Conservation (phyloP, 169 alveolate species). For the Eimeria praecox region DNA sequence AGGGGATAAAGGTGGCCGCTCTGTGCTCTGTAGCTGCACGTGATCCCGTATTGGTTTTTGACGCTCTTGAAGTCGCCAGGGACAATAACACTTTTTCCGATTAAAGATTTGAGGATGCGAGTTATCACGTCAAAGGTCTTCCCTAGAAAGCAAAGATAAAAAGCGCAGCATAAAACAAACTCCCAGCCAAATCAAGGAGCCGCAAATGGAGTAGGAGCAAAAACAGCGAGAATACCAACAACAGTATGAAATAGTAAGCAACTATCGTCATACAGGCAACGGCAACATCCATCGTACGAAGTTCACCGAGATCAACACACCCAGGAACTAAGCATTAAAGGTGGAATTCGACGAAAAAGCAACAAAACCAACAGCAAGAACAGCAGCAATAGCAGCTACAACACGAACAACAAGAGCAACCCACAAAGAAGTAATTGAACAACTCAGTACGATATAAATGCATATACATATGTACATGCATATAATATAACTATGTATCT, state of each 20-base stretch:
- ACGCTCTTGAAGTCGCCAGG: slow-evolving; percentile 97
- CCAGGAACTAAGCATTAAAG: too few species aligned
- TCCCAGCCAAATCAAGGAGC: background rate
- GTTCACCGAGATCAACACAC: too few species aligned
- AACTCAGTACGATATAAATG: background rate
- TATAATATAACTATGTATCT: background rate
- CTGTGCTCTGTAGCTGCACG: slow-evolving; percentile 97
- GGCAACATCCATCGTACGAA: too few species aligned
- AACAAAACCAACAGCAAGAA: background rate
- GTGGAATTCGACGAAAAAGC: too few species aligned
- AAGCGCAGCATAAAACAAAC: background rate
- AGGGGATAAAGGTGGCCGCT: slow-evolving; percentile 98
- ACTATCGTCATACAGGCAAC: too few species aligned
- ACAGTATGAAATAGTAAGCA: background rate
- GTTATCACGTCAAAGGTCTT: slow-evolving; percentile 95
- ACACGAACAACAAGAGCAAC: background rate
- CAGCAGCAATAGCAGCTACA: background rate
- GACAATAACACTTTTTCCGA: slow-evolving; percentile 94
- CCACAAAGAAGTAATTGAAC: background rate
- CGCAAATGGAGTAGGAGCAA: background rate
- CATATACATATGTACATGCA: too few species aligned
- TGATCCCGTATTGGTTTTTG: slow-evolving; percentile 91
- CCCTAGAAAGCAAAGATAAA: slow-evolving; percentile 80
- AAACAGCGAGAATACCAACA: background rate
- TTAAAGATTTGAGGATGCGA: slow-evolving; percentile 94